A percentile compares a stretch with the other conserved stretches of the same genome.
phyloP scores from a whole-genome alignment of 1,284 basidiomycete genomes.

The Porodaedalea pini region DNA sequence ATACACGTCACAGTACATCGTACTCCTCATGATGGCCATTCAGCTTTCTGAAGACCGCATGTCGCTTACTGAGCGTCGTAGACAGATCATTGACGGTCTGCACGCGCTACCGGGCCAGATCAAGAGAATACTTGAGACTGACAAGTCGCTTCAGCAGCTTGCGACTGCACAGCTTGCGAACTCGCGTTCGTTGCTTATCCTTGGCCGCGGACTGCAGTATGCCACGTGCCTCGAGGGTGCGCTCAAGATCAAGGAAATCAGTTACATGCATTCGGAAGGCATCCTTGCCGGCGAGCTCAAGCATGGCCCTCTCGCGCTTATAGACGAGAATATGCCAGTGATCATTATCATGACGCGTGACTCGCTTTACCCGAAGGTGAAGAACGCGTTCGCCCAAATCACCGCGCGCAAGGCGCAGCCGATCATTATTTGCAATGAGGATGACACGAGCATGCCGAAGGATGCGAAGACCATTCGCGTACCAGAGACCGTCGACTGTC shows the following conservation, averaged over 20 bases:
- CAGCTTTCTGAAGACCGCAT: conserved; percentile 97
- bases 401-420: conserved; percentile 95
- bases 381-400: conserved; percentile 94
- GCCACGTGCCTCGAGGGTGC: conserved; percentile 98
- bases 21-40: conserved; percentile 96
- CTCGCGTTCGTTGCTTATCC: conserved; percentile 90
- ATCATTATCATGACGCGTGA: conserved; percentile 99
- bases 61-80: conserved; percentile 85
- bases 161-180: conserved; percentile 75
- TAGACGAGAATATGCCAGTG: conserved; percentile 98
- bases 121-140: conserved; percentile 81
- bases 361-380: conserved; percentile 97
- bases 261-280: conserved; percentile 89
- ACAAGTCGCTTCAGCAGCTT: conserved; percentile 78
- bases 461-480: conserved; percentile 86
- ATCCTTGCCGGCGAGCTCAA: conserved; percentile 98
- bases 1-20: conserved; percentile 99
- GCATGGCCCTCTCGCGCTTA: conserved; percentile 95
- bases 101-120: conserved; percentile 90
- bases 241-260: conserved; percentile 99
- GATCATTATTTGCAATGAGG: conserved; percentile 95
- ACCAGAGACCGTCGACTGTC: conserved; percentile 90
- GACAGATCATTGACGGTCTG: conserved; percentile 92
- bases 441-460: conserved; percentile 76
- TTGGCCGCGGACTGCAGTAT: conserved; percentile 98